Conservation (phyloP, 345 rosid genomes). For the Sisymbrium altissimum region DNA sequence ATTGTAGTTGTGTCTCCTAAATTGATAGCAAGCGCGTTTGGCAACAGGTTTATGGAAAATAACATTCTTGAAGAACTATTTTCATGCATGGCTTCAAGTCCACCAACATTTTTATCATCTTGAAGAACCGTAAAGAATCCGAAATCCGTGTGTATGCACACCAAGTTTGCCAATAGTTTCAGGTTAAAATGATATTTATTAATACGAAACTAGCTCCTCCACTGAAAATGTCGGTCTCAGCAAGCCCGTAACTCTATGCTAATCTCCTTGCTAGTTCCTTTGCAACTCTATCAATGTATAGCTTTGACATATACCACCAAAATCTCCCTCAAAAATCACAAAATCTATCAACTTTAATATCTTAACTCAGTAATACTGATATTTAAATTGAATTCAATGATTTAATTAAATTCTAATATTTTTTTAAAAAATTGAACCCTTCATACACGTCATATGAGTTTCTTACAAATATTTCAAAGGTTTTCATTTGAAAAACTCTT, state of each 20-base stretch:
- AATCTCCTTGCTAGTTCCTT: conserved; percentile 49
- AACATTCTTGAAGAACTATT: conserved; percentile 41
- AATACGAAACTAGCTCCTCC: conserved; percentile 81
- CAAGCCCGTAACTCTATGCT: conserved; percentile 51
- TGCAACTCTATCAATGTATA: conserved; percentile 44
- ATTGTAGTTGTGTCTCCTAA: conserved; percentile 67
- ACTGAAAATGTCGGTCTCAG: conserved; percentile 37
- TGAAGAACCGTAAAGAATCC: conserved; percentile 75
- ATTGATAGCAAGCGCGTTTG: conserved; percentile 64
- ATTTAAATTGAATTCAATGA: too few relatives aligned
- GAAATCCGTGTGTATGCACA: conserved; percentile 79
- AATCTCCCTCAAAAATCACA: conserved; percentile 45
- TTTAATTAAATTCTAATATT: too few relatives aligned
- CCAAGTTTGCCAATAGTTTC: conserved; percentile 63
- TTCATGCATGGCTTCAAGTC: conserved; percentile 72
- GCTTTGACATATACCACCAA: conserved; percentile 58
- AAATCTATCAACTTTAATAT: neutral
- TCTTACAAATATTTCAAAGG: too few relatives aligned
- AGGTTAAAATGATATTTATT: conserved; percentile 74
- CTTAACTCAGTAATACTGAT: too few relatives aligned
- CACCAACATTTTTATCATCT: conserved; percentile 56
- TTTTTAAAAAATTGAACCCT: too few relatives aligned
- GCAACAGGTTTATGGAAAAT: conserved; percentile 47
- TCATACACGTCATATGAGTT: too few relatives aligned
- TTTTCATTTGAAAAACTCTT: too few relatives aligned